Evolutionary conservation across 202 grass and related monocot genomes (phyloP).

Genomic region (Carex sylvatica): DNA sequence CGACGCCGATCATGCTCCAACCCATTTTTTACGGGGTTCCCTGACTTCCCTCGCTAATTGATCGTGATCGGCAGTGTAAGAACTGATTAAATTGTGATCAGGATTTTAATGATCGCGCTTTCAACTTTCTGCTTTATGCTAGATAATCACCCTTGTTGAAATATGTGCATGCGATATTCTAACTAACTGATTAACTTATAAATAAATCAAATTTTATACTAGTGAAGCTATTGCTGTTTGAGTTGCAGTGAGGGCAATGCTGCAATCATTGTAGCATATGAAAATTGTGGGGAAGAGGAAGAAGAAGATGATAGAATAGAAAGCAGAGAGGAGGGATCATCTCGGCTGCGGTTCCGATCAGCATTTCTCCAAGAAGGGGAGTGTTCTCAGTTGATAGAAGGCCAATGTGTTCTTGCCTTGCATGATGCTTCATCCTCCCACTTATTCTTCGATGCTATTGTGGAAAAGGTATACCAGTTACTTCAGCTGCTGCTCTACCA

Average conservation of each 20-base stretch:
- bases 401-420: conserved; percentile 37
- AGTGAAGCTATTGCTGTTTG: neutral
- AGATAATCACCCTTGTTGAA: conserved; percentile 7
- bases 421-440: conserved; percentile 15
- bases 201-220: neutral
- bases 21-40: neutral
- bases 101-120: neutral
- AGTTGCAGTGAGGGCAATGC: conserved; percentile 24
- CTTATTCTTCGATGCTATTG: conserved; percentile 41
- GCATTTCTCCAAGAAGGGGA: conserved; percentile 28
- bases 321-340: conserved; percentile 29
- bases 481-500: neutral
- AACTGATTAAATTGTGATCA: neutral
- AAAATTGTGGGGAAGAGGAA: conserved; percentile 16
- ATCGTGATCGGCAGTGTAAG: neutral
- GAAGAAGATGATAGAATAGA: conserved; percentile 30
- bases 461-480: conserved; percentile 35
- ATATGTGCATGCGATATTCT: neutral
- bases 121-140: neutral
- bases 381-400: conserved; percentile 34
- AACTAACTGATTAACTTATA: neutral
- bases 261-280: conserved; percentile 26
- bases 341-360: conserved; percentile 35
- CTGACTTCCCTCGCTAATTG: neutral
- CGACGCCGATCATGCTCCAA: neutral